A percentile compares a stretch with the other conserved stretches of the same genome.
phyloP scores from a whole-genome alignment of 768 basidiomycete species.

The Termitomyces sp. region DNA sequence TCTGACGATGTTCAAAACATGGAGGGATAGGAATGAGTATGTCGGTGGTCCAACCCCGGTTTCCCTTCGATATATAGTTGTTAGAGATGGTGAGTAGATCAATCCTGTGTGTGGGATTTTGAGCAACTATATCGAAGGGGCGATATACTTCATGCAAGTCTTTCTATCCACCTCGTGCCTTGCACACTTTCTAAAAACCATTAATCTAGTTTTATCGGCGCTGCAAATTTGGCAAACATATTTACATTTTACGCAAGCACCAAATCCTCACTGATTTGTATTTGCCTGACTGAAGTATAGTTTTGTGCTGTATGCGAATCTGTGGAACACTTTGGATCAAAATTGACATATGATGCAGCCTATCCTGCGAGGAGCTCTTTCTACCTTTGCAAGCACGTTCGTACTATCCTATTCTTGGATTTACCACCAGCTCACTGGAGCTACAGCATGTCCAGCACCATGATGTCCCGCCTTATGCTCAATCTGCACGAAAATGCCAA shows the following conservation, averaged over 20 bases:
- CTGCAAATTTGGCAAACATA: neutral
- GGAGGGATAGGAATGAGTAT: neutral
- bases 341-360: neutral
- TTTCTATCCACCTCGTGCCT: neutral
- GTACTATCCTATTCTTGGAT: neutral
- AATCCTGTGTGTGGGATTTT: neutral
- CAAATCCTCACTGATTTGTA: neutral
- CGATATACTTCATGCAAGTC: neutral
- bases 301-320: neutral
- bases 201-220: neutral
- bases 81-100: conserved; percentile 3
- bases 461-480: conserved; percentile 12
- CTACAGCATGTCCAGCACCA: conserved; percentile 4
- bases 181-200: neutral
- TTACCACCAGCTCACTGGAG: neutral
- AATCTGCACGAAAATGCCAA: conserved; percentile 6
- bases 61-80: neutral
- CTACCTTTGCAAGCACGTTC: neutral
- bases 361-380: neutral
- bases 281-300: neutral
- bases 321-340: neutral
- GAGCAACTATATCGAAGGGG: neutral
- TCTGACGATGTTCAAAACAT: conserved; percentile 8
- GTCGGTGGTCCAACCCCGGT: neutral
- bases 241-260: neutral